Evolutionary conservation across 805 yeast species (phyloP).

Genomic region (Wickerhamomyces mucosus): DNA sequence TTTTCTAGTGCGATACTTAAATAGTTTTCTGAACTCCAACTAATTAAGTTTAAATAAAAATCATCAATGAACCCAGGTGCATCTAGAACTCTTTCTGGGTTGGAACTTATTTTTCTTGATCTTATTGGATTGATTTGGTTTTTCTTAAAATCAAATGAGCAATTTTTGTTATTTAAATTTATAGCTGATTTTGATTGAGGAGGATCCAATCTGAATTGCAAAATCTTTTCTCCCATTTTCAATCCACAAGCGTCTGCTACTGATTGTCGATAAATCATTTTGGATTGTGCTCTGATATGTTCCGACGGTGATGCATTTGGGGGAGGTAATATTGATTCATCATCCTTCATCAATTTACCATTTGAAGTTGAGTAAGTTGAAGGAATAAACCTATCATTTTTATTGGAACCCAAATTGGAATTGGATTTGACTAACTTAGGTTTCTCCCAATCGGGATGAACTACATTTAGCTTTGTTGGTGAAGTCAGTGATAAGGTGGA

Average conservation of each 20-base stretch:
- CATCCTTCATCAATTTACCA: slow-evolving; percentile 33
- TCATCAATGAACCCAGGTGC: slow-evolving; percentile 95
- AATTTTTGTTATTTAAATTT: slow-evolving; percentile 14
- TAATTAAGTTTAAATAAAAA: slow-evolving; percentile 75
- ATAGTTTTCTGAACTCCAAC: slow-evolving; percentile 79
- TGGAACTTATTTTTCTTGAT: slow-evolving; percentile 70
- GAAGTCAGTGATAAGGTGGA: slow-evolving; percentile 33
- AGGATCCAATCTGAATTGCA: slow-evolving; percentile 80
- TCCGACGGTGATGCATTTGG: slow-evolving; percentile 37
- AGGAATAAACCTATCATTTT: slow-evolving; percentile 55
- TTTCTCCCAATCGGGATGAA: slow-evolving; percentile 28
- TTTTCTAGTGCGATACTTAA: slow-evolving; percentile 84
- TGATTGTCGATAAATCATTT: slow-evolving; percentile 52
- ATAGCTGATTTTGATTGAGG: slow-evolving; percentile 37
- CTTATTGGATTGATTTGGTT: slow-evolving; percentile 49
- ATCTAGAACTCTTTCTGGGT: slow-evolving; percentile 89
- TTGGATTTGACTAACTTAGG: slow-evolving; percentile 14
- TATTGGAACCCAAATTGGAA: slow-evolving; percentile 18
- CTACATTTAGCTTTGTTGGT: slow-evolving; percentile 37
- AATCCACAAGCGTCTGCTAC: slow-evolving; percentile 95
- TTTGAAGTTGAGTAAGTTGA: slow-evolving; percentile 40
- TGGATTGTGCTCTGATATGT: slow-evolving; percentile 33
- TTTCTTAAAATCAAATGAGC: slow-evolving; percentile 20
- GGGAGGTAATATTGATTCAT: slow-evolving; percentile 24
- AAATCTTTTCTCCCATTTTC: slow-evolving; percentile 68